Percentiles rank a stretch among this genome's conserved stretches.
Conservation (phyloP, 176 grass and related monocot species). For the Lolium perenne region DNA sequence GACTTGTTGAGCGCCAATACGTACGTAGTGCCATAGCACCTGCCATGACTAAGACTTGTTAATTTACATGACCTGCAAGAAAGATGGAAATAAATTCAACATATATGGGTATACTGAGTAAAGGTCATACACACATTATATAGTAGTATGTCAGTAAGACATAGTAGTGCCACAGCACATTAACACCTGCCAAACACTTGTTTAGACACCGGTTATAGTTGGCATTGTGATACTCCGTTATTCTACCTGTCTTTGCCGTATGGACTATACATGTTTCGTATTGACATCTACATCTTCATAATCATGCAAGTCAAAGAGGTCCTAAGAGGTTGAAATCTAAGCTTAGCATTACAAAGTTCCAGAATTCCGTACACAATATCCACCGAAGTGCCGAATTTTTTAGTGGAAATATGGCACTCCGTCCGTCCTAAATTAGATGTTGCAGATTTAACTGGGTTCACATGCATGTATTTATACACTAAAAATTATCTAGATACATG, state of each 20-base stretch:
- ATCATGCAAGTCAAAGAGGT: too few relatives aligned
- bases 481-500: too few relatives aligned
- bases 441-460: too few relatives aligned
- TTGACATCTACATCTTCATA: too few relatives aligned
- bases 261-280: not conserved
- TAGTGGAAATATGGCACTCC: not conserved
- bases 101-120: not conserved
- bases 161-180: not conserved
- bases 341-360: not conserved
- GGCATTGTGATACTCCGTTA: not conserved
- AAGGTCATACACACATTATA: not conserved
- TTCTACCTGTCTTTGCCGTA: not conserved
- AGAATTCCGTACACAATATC: not conserved
- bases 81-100: not conserved
- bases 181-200: not conserved
- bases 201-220: not conserved
- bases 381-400: not conserved
- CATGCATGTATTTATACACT: too few relatives aligned
- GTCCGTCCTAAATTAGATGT: too few relatives aligned
- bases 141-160: not conserved
- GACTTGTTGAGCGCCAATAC: constrained; percentile 31
- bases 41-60: constrained; percentile 41
- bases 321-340: not conserved
- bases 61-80: constrained; percentile 19
- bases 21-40: constrained; percentile 34